Evolutionary conservation across 768 basidiomycete genomes (phyloP).

Genomic region (Mycena metata): DNA sequence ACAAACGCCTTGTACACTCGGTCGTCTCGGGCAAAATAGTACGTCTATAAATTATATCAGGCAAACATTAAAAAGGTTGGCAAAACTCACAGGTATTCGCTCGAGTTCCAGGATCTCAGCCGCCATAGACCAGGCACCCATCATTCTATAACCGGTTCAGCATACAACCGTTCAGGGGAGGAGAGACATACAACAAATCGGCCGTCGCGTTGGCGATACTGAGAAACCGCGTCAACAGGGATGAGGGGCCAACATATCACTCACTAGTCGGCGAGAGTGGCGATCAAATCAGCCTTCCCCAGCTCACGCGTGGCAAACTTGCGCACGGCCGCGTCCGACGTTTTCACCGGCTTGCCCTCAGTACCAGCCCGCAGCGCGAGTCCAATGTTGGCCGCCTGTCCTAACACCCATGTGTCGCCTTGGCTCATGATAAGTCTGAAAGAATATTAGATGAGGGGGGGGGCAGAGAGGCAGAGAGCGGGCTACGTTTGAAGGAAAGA

Average conservation of each 20-base stretch:
- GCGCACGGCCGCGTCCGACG: slow-evolving; percentile 82
- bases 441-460: background rate
- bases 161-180: slow-evolving; percentile 20
- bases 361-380: slow-evolving; percentile 78
- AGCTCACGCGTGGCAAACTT: slow-evolving; percentile 91
- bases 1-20: slow-evolving; percentile 82
- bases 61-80: background rate
- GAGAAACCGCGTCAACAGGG: slow-evolving; percentile 15
- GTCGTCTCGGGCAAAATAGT: slow-evolving; percentile 94
- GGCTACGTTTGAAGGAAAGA: slow-evolving; percentile 87
- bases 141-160: slow-evolving; percentile 70
- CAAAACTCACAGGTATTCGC: slow-evolving; percentile 74
- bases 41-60: slow-evolving; percentile 63
- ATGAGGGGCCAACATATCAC: slow-evolving; percentile 44
- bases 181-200: slow-evolving; percentile 41
- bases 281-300: slow-evolving; percentile 81
- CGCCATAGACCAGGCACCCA: slow-evolving; percentile 84
- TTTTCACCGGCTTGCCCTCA: slow-evolving; percentile 79
- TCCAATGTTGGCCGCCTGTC: slow-evolving; percentile 75
- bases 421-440: slow-evolving; percentile 88
- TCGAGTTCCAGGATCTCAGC: slow-evolving; percentile 71
- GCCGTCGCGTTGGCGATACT: slow-evolving; percentile 92
- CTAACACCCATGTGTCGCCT: slow-evolving; percentile 90
- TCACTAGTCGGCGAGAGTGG: slow-evolving; percentile 91
- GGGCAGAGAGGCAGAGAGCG: background rate